Conservation (phyloP, 768 basidiomycete genomes). For the Imleria badia region DNA sequence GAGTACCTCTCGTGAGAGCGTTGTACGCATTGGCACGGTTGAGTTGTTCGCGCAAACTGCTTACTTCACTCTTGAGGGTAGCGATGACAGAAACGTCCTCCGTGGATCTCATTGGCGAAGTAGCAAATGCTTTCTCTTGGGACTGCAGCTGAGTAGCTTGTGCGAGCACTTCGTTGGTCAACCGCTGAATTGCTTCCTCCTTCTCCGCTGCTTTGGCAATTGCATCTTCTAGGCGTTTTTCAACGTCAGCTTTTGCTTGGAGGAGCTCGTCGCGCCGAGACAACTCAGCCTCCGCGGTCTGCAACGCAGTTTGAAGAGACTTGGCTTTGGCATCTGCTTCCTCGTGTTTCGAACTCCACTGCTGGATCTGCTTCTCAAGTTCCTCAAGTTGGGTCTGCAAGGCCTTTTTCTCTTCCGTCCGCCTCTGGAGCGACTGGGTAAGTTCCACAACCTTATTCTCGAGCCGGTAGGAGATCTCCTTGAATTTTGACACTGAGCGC, state of each 20-base stretch:
- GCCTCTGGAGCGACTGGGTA: slow-evolving; percentile 88
- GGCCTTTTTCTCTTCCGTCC: slow-evolving; percentile 89
- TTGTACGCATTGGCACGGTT: slow-evolving; percentile 95
- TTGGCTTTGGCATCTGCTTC: slow-evolving; percentile 77
- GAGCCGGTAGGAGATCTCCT: slow-evolving; percentile 94
- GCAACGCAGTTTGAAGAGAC: slow-evolving; percentile 68
- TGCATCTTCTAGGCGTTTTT: slow-evolving; percentile 78
- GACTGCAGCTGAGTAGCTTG: slow-evolving; percentile 76
- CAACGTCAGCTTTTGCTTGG: slow-evolving; percentile 72
- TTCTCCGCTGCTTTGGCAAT: slow-evolving; percentile 72
- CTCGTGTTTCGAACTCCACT: slow-evolving; percentile 85
- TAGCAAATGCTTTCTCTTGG: slow-evolving; percentile 70
- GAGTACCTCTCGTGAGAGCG: slow-evolving; percentile 71
- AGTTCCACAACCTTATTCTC: slow-evolving; percentile 99
- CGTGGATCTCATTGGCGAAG: slow-evolving; percentile 59
- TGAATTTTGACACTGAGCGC: slow-evolving; percentile 96
- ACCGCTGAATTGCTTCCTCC: slow-evolving; percentile 77
- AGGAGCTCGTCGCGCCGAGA: slow-evolving; percentile 73
- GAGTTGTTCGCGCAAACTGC: slow-evolving; percentile 90
- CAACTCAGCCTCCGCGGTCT: slow-evolving; percentile 68
- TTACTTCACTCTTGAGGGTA: slow-evolving; percentile 90
- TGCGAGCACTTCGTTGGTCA: slow-evolving; percentile 73
- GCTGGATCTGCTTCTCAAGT: slow-evolving; percentile 82
- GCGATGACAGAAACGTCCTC: slow-evolving; percentile 88
- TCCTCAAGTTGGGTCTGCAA: slow-evolving; percentile 72